A percentile compares a stretch with the other conserved stretches of the same genome.
Evolutionary conservation across 2,329 filamentous ascomycete species (phyloP).

Genomic region (Botrytis fragariae): DNA sequence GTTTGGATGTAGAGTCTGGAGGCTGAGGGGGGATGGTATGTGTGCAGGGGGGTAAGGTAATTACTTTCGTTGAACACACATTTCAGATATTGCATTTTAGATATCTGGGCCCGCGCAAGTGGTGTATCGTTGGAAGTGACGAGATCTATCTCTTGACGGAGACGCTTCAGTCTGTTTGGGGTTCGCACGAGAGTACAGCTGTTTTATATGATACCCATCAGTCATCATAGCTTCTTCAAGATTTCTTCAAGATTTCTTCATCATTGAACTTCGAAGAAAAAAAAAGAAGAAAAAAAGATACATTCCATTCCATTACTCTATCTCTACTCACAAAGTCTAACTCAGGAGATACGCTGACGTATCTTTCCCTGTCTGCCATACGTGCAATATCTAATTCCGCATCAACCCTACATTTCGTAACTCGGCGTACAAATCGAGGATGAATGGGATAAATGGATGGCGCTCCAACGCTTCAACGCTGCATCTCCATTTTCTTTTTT

Average conservation of each 20-base stretch:
- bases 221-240: too few relatives aligned
- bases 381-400: slow-evolving; percentile 39
- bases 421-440: neutral
- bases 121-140: neutral
- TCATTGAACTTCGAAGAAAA: too few relatives aligned
- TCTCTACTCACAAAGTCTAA: slow-evolving; percentile 38
- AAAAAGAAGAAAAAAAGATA: too few relatives aligned
- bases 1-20: neutral
- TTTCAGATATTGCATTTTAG: neutral
- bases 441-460: neutral
- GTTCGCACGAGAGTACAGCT: slow-evolving; percentile 22
- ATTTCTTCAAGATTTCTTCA: too few relatives aligned
- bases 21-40: too few relatives aligned
- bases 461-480: neutral
- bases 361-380: slow-evolving; percentile 44
- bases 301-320: too few relatives aligned
- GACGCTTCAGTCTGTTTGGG: slow-evolving; percentile 18
- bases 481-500: slow-evolving; percentile 40
- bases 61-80: neutral
- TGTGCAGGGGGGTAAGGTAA: too few relatives aligned
- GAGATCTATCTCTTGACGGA: neutral
- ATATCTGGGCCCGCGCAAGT: neutral
- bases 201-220: neutral
- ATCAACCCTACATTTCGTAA: slow-evolving; percentile 40
- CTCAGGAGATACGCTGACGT: slow-evolving; percentile 43